Percentiles rank a stretch among this genome's conserved stretches.
These are phyloP conservation scores for Boletus sp. DNA, from an alignment of 1,284 basidiomycete genomes.

Conservation along the genomic window DNA sequence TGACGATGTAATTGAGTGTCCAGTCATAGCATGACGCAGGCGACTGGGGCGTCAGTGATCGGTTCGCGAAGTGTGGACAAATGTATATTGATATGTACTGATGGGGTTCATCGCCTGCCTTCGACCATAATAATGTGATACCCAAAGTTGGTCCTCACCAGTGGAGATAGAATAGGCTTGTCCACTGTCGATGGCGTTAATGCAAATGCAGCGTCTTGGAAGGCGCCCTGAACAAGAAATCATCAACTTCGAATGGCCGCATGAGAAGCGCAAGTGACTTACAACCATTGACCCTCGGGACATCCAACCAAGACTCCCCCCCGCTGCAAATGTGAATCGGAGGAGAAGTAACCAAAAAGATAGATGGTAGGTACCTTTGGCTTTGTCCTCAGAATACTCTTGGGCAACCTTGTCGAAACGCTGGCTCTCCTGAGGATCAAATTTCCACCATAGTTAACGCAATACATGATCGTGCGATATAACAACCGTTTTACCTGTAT, in stretches of 20 bases:
- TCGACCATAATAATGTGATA: constrained; percentile 89
- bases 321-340: constrained; percentile 45
- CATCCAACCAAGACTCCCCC: constrained; percentile 84
- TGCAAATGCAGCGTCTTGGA: constrained; percentile 81
- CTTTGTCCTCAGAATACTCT: constrained; percentile 85
- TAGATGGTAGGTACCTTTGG: constrained; percentile 52
- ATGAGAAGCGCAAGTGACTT: constrained; percentile 18
- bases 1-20: constrained; percentile 31
- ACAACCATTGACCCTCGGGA: constrained; percentile 75
- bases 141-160: constrained; percentile 80
- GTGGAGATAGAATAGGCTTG: constrained; percentile 63
- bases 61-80: constrained; percentile 11
- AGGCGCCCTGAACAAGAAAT: constrained; percentile 46
- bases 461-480: constrained; percentile 1
- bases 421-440: constrained; percentile 53
- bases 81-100: constrained; percentile 26
- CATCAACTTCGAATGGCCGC: neutral
- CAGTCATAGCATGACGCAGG: constrained; percentile 21
- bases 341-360: constrained; percentile 1
- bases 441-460: constrained; percentile 4
- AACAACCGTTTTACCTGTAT: constrained; percentile 50
- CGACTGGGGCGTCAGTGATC: neutral
- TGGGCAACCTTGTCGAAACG: constrained; percentile 82
- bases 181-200: constrained; percentile 74
- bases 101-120: constrained; percentile 54